Percentiles rank a stretch among this genome's conserved stretches.
These are phyloP conservation scores for Saccharomyces cerevisiae DNA, from an alignment of 805 yeast genomes.

Conservation along the genomic window DNA sequence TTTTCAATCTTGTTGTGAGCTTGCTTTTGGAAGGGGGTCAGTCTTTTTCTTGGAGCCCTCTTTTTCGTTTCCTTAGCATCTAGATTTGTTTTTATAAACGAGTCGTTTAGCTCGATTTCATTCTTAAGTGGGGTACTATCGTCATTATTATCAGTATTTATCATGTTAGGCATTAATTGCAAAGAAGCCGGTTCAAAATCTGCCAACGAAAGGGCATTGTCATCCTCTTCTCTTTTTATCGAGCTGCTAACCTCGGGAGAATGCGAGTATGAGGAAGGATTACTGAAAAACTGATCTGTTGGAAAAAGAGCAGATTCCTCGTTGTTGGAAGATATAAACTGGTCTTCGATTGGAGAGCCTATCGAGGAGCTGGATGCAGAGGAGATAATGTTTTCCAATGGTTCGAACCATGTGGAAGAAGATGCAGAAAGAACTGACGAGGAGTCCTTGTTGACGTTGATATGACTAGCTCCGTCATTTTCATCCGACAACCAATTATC, in stretches of 20 bases:
- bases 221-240: background rate
- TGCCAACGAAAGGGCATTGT: background rate
- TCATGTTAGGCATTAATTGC: background rate
- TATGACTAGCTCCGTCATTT: conserved; percentile 8
- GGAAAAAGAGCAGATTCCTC: background rate
- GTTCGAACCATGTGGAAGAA: conserved; percentile 21
- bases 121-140: background rate
- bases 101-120: background rate
- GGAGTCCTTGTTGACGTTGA: conserved; percentile 2
- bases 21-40: conserved; percentile 53
- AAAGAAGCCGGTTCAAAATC: background rate
- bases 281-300: conserved; percentile 4
- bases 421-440: conserved; percentile 5
- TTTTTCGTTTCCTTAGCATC: background rate
- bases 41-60: conserved; percentile 43
- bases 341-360: conserved; percentile 14
- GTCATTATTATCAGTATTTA: background rate
- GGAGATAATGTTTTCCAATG: conserved; percentile 21
- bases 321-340: background rate
- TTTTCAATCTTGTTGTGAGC: conserved; percentile 69
- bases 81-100: background rate
- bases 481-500: conserved; percentile 16
- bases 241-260: conserved; percentile 2
- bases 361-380: conserved; percentile 20
- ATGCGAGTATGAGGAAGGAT: conserved; percentile 8